Evolutionary conservation across 2,329 filamentous ascomycete genomes (phyloP).

Genomic region (Colletotrichum simmondsii): DNA sequence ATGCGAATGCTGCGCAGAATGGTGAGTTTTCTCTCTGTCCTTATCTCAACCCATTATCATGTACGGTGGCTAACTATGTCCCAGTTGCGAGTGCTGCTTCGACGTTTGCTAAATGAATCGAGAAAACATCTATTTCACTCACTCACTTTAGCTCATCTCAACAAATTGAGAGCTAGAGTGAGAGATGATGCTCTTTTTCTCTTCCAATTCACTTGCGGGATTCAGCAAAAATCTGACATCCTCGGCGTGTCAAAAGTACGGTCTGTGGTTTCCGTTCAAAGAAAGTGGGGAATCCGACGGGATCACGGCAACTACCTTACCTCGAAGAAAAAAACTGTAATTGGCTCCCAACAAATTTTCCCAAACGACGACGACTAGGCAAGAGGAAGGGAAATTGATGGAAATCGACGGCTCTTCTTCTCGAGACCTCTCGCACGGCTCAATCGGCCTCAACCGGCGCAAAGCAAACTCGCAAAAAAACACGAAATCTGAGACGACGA

Average conservation of each 20-base stretch:
- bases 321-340: neutral
- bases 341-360: neutral
- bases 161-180: neutral
- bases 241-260: neutral
- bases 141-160: neutral
- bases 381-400: too few species aligned
- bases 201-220: too few species aligned
- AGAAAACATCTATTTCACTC: neutral
- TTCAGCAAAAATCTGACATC: conserved; percentile 2
- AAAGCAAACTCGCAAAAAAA: neutral
- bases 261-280: neutral
- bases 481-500: neutral
- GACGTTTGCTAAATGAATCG: conserved; percentile 36
- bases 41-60: neutral
- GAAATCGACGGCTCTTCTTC: neutral
- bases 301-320: neutral
- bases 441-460: neutral
- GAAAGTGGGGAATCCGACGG: neutral
- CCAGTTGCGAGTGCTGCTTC: conserved; percentile 50
- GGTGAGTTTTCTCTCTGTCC: conserved; percentile 45
- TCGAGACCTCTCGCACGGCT: neutral
- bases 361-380: neutral
- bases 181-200: neutral
- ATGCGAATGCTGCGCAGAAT: conserved; percentile 55
- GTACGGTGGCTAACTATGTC: conserved; percentile 4